Base-by-base conservation (phyloP, 495 filamentous ascomycete species). In the Penicillium fimorum region DNA sequence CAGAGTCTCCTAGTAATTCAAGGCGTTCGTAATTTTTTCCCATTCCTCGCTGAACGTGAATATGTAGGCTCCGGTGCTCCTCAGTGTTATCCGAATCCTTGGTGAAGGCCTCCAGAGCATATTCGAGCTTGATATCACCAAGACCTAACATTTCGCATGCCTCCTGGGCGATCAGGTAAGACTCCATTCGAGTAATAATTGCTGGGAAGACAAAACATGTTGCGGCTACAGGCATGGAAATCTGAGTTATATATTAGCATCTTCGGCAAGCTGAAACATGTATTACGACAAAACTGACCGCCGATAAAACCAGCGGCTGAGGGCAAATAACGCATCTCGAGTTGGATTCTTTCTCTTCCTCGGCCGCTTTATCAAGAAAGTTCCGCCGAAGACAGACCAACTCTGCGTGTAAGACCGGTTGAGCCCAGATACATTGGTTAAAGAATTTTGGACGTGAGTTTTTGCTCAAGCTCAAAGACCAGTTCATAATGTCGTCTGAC, bases 21-120 rank as follows among this genome's bases (percentile, higher is more conserved):
- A 97, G 84, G 25, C 94, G 84, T 70, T 98, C 94, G 63, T 98
- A 98, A 60, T 97, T 97, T 52, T 87, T 91, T 11, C 93, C 94
- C 94, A 97, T 98, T 27, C 94, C 94, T 55, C 82, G 74, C 61
- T 91, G 89, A 22, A 91, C 78, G 59, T 93, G 89, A 40, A 94
- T 72, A 55, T 89, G 83, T 55, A 87, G 80, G 12, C 74, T 76
- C 10, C 78, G 78, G 55, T 92, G 87, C 45, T 96, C 91, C 33
- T 89, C 89, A 3, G 86, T 87, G 61, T 96, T 96, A 62, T 96
- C 90, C 8, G 91, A 92, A 64, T 97, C 92, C 64, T 98, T 97
- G 1, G 94, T 98, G 27, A 97, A 78, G 1, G 94, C 92, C 64
- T 97, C 95, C 1, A 98, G 75, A 0, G 92, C 92, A 45, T 91